Evolutionary conservation across 805 yeast genomes (phyloP).

Genomic region (Metschnikowia cerradonensis): DNA sequence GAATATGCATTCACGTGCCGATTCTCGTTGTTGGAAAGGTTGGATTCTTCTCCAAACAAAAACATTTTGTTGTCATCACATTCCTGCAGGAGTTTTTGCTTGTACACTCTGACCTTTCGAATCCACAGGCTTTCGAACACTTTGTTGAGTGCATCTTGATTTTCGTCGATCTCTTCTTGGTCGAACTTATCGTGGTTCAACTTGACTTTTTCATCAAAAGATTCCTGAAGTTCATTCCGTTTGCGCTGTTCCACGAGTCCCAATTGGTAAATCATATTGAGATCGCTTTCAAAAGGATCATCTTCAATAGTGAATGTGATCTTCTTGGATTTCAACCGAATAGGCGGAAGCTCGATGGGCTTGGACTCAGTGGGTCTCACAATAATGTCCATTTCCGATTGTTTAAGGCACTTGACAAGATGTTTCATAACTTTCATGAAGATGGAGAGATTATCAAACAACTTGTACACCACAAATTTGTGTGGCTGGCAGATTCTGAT

Average conservation of each 20-base stretch:
- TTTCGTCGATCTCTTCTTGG: slow-evolving; percentile 2
- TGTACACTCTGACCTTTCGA: slow-evolving; percentile 50
- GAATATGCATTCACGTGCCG: slow-evolving; percentile 28
- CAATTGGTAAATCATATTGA: slow-evolving; percentile 39
- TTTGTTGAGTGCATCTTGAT: slow-evolving; percentile 6
- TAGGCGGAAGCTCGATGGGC: slow-evolving; percentile 26
- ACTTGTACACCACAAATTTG: slow-evolving; percentile 31
- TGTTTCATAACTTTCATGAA: slow-evolving; percentile 33
- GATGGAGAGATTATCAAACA: slow-evolving; percentile 37
- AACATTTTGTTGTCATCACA: slow-evolving; percentile 20
- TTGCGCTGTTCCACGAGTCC: slow-evolving; percentile 40
- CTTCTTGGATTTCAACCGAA: slow-evolving; percentile 24
- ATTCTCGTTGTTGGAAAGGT: slow-evolving; percentile 17
- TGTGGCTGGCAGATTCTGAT: slow-evolving; percentile 38
- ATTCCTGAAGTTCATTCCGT: slow-evolving; percentile 26
- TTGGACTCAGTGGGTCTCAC: slow-evolving; percentile 30
- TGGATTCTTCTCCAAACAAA: slow-evolving; percentile 34
- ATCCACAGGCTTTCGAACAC: slow-evolving; percentile 52
- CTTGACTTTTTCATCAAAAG: slow-evolving; percentile 17
- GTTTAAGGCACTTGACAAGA: slow-evolving; percentile 24
- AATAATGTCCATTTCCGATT: slow-evolving; percentile 15
- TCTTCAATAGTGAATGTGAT: slow-evolving; percentile 38
- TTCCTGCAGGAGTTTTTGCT: slow-evolving; percentile 15
- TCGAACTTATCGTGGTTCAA: background rate
- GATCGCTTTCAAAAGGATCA: slow-evolving; percentile 41